A percentile compares a stretch with the other conserved stretches of the same genome.
These are phyloP conservation scores for Blastobotrys elegans DNA, from an alignment of 1,139 yeast species.

Conservation along the genomic window DNA sequence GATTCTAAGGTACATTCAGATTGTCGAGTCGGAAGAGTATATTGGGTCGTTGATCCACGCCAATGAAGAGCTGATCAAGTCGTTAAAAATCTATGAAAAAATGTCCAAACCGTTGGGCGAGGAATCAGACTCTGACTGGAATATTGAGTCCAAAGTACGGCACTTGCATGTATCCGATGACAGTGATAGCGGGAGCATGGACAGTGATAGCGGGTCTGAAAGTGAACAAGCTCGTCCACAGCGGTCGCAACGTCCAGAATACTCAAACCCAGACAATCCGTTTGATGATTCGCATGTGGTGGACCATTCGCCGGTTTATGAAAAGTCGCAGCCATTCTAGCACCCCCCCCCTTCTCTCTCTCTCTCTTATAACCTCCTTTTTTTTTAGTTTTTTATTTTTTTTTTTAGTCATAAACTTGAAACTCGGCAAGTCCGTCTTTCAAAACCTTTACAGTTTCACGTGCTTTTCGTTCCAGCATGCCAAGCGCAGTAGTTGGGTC, in stretches of 20 bases:
- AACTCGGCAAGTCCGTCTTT: constrained; percentile 26
- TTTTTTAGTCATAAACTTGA: constrained; percentile 20
- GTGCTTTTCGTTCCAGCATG: constrained; percentile 22
- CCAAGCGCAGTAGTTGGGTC: constrained; percentile 30
- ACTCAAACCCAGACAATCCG: constrained; percentile 46
- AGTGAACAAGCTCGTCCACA: neutral
- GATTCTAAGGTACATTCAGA: constrained; percentile 74
- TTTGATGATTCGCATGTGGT: constrained; percentile 58
- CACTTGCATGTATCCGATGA: constrained; percentile 21
- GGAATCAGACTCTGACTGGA: constrained; percentile 39
- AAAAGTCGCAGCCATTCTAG: constrained; percentile 8
- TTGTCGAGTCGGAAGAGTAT: constrained; percentile 74
- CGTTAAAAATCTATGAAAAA: constrained; percentile 65
- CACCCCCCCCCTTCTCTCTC: neutral
- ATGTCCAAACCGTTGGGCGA: constrained; percentile 46
- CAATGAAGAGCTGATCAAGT: constrained; percentile 78
- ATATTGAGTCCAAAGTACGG: constrained; percentile 21
- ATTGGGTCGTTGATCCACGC: constrained; percentile 82
- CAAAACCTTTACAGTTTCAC: constrained; percentile 25
- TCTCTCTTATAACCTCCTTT: neutral
- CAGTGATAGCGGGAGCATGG: neutral
- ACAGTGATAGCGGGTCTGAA: constrained; percentile 14
- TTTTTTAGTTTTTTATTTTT: neutral
- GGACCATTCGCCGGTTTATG: constrained; percentile 13
- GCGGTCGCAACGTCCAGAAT: constrained; percentile 7